phyloP scores from a whole-genome alignment of 305 asterid genomes.

The Solanum chacoense region DNA sequence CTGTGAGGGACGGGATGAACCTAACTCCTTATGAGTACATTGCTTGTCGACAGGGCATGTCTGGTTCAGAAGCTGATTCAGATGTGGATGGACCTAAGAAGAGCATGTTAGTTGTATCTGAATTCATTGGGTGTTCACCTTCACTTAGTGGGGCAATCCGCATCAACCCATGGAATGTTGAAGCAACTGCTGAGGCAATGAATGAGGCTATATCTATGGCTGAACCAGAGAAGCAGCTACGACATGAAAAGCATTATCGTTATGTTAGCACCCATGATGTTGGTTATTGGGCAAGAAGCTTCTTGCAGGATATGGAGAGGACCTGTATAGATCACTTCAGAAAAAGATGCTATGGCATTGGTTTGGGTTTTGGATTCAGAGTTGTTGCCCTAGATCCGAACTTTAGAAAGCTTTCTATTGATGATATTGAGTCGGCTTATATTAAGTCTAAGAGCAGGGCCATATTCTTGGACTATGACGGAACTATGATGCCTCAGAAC shows the following conservation, averaged over 20 bases:
- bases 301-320: conserved; percentile 89
- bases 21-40: conserved; percentile 85
- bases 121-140: conserved; percentile 90
- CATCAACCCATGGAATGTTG: conserved; percentile 89
- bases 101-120: conserved; percentile 91
- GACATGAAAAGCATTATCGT: conserved; percentile 91
- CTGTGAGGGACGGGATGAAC: conserved; percentile 95
- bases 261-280: conserved; percentile 82
- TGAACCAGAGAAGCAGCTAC: conserved; percentile 67
- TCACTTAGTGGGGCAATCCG: conserved; percentile 92
- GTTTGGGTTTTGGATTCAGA: conserved; percentile 88
- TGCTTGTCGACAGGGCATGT: conserved; percentile 72
- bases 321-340: conserved; percentile 80
- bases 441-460: conserved; percentile 58
- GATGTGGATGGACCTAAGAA: conserved; percentile 51
- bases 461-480: conserved; percentile 84
- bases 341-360: conserved; percentile 86
- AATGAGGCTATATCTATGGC: conserved; percentile 76
- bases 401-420: conserved; percentile 68
- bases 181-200: conserved; percentile 86
- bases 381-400: conserved; percentile 89
- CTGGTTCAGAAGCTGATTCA: conserved; percentile 45
- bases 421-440: conserved; percentile 66
- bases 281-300: conserved; percentile 87
- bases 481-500: conserved; percentile 90